Conservation (phyloP, 257 asterid species). For the Forsythia viridissima region DNA sequence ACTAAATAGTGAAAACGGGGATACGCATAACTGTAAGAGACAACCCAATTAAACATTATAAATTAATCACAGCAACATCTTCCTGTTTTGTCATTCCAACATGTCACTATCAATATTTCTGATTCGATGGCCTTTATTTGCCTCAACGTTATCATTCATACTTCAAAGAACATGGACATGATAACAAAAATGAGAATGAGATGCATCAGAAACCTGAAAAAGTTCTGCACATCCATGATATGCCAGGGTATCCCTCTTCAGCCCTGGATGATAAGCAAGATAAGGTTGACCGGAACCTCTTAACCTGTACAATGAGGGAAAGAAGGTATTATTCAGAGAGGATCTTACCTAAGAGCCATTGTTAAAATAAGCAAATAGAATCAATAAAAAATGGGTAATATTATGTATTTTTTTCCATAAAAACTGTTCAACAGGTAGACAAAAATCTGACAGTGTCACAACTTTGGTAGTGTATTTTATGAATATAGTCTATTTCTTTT, state of each 20-base stretch:
- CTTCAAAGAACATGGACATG: slow-evolving; percentile 20
- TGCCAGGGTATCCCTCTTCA: slow-evolving; percentile 86
- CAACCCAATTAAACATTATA: slow-evolving; percentile 10
- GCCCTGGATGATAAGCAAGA: slow-evolving; percentile 91
- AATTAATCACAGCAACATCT: not conserved
- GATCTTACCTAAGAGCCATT: slow-evolving; percentile 1
- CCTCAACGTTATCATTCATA: slow-evolving; percentile 16
- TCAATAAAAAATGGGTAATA: too few species aligned
- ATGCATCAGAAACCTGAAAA: slow-evolving; percentile 69
- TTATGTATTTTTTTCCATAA: too few species aligned
- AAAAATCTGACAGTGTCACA: too few species aligned
- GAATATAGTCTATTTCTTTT: not conserved
- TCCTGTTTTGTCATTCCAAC: not conserved
- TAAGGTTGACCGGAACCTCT: slow-evolving; percentile 84
- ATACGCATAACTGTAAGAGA: slow-evolving; percentile 5
- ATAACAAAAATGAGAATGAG: slow-evolving; percentile 18
- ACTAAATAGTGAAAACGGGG: slow-evolving; percentile 1
- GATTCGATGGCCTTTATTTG: slow-evolving; percentile 4
- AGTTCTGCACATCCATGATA: slow-evolving; percentile 98
- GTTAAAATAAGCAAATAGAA: not conserved
- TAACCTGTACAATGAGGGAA: slow-evolving; percentile 52
- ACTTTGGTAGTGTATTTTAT: too few species aligned
- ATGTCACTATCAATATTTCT: not conserved
- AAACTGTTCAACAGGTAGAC: too few species aligned
- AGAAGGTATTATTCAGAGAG: slow-evolving; percentile 10